phyloP scores from a whole-genome alignment of 2,329 filamentous ascomycete species.

The Leptographium flavum region DNA sequence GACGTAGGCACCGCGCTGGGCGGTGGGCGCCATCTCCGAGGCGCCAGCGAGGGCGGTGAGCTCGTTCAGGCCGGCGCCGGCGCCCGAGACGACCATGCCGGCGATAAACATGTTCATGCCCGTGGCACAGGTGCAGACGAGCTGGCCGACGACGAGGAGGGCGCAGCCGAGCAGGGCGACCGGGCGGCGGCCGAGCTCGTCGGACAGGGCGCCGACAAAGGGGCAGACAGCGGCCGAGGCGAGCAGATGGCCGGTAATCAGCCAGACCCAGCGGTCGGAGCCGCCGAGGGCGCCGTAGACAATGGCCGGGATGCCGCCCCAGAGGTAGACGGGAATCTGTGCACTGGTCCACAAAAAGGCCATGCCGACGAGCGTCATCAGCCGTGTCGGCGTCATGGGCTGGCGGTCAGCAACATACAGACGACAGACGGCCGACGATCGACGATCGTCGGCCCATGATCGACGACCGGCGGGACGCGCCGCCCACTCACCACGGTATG shows the following conservation, averaged over 20 bases:
- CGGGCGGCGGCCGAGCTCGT: constrained; percentile 46
- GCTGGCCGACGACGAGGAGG: constrained; percentile 42
- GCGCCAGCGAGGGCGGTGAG: constrained; percentile 54
- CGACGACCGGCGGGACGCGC: too few relatives aligned
- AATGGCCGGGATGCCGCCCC: constrained; percentile 29
- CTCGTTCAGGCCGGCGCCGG: constrained; percentile 54
- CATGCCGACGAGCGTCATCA: constrained; percentile 15
- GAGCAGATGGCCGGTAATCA: constrained; percentile 38
- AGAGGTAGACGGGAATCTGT: constrained; percentile 17
- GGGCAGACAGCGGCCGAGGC: constrained; percentile 41
- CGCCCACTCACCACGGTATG: too few relatives aligned
- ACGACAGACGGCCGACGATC: too few relatives aligned
- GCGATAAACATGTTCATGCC: constrained; percentile 47
- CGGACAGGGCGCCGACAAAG: constrained; percentile 52
- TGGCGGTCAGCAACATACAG: background rate
- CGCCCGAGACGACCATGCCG: constrained; percentile 39
- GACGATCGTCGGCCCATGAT: too few relatives aligned
- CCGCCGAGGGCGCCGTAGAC: constrained; percentile 49
- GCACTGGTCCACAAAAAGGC: constrained; percentile 17
- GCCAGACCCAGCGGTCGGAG: constrained; percentile 46
- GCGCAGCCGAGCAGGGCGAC: constrained; percentile 39
- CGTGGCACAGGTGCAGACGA: constrained; percentile 41
- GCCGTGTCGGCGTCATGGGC: constrained; percentile 7
- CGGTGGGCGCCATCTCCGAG: constrained; percentile 51
- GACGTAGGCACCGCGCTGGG: constrained; percentile 50